Conservation (phyloP, 257 asterid species). For the Solanum lycopersicoides region DNA sequence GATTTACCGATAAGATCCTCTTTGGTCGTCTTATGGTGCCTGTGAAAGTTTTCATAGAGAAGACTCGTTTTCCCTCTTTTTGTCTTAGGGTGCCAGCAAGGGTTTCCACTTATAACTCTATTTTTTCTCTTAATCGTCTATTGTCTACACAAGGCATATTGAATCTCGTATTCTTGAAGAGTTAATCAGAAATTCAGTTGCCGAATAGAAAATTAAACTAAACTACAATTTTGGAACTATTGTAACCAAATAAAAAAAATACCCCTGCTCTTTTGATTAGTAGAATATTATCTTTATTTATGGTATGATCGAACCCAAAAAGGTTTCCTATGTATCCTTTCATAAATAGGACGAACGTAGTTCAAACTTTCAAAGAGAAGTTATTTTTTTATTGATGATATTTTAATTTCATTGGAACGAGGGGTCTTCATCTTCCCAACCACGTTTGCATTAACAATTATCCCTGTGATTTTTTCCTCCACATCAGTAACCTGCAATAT, state of each 20-base stretch:
- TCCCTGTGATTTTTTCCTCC: not conserved
- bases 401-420: too few relatives aligned
- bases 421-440: not conserved
- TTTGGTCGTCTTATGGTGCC: not conserved
- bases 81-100: too few relatives aligned
- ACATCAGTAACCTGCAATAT: not conserved
- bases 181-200: not conserved
- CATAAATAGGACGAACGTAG: not conserved
- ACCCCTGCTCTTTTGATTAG: not conserved
- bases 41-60: not conserved
- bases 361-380: not conserved
- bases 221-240: not conserved
- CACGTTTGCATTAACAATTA: not conserved
- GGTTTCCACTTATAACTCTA: not conserved
- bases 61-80: not conserved
- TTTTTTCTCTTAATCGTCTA: not conserved
- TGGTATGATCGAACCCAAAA: not conserved
- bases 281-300: not conserved
- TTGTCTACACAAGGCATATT: not conserved
- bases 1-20: too few relatives aligned
- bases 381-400: not conserved
- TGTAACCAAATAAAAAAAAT: not conserved
- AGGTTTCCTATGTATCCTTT: not conserved
- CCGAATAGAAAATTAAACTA: not conserved
- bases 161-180: not conserved